Evolutionary conservation across 2,329 filamentous ascomycete species (phyloP).

Genomic region (Daldinia sp.): DNA sequence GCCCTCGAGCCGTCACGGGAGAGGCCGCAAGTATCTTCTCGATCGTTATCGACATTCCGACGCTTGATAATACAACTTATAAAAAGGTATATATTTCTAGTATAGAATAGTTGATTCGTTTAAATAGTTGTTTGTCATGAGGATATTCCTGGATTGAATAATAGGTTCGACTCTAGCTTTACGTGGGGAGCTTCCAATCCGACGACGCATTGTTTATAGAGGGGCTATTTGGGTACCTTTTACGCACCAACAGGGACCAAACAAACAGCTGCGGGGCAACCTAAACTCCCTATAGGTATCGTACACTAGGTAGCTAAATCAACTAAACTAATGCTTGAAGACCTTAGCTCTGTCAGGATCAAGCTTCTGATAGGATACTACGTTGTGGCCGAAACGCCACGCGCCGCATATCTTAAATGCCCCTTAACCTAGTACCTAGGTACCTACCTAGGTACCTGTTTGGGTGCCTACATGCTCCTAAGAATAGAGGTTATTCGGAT

Average conservation of each 20-base stretch:
- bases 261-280: slow-evolving; percentile 28
- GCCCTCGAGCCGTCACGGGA: slow-evolving; percentile 83
- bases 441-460: neutral
- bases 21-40: slow-evolving; percentile 83
- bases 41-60: slow-evolving; percentile 62
- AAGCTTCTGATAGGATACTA: neutral
- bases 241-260: no score
- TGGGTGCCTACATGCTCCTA: neutral
- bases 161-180: slow-evolving; percentile 4
- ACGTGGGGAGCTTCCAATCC: slow-evolving; percentile 17
- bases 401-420: no score
- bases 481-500: neutral
- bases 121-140: neutral
- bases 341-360: slow-evolving; percentile 5
- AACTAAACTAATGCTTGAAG: neutral
- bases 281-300: no score
- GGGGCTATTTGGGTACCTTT: slow-evolving; percentile 15
- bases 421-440: no score
- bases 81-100: neutral
- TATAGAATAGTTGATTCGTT: slow-evolving; percentile 5
- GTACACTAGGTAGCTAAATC: neutral
- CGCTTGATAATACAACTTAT: neutral
- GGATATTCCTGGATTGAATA: neutral
- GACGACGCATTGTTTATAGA: slow-evolving; percentile 25
- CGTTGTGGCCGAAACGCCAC: slow-evolving; percentile 40